Conservation (phyloP, 2,329 filamentous ascomycete genomes). For the Rutstroemia sp. region DNA sequence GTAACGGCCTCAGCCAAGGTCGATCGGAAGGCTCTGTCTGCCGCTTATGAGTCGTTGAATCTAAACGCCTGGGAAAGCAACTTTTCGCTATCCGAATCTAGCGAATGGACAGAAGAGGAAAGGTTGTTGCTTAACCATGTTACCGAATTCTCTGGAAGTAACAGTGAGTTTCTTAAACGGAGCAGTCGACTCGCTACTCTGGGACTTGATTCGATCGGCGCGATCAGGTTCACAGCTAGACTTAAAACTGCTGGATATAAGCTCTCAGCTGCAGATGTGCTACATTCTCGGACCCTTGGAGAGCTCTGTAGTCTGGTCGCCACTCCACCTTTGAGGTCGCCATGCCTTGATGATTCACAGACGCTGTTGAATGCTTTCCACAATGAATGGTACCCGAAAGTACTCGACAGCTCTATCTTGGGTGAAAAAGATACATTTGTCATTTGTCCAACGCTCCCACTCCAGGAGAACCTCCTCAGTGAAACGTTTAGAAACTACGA, state of each 20-base stretch:
- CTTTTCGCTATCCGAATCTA: neutral
- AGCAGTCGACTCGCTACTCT: neutral
- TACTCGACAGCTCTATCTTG: neutral
- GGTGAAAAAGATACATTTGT: neutral
- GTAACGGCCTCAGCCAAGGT: slow-evolving; percentile 14
- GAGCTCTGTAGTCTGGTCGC: neutral
- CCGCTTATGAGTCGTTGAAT: neutral
- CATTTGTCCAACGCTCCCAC: neutral
- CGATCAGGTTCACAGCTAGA: neutral
- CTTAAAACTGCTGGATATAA: neutral
- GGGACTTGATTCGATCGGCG: slow-evolving; percentile 1
- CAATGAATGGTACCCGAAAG: neutral
- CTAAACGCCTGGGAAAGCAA: neutral
- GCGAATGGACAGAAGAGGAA: neutral
- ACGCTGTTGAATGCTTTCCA: neutral
- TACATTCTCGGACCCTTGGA: neutral
- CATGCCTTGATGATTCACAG: neutral
- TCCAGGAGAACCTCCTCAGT: slow-evolving; percentile 24
- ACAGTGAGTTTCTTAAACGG: neutral
- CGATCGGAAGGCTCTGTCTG: slow-evolving; percentile 8
- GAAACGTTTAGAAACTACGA: slow-evolving; percentile 17
- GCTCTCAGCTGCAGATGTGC: neutral
- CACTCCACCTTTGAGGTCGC: neutral
- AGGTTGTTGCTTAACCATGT: neutral
- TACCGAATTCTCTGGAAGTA: neutral